Evolutionary conservation across 1,139 yeast genomes (phyloP).

Genomic region (Eremothecium coryli): DNA sequence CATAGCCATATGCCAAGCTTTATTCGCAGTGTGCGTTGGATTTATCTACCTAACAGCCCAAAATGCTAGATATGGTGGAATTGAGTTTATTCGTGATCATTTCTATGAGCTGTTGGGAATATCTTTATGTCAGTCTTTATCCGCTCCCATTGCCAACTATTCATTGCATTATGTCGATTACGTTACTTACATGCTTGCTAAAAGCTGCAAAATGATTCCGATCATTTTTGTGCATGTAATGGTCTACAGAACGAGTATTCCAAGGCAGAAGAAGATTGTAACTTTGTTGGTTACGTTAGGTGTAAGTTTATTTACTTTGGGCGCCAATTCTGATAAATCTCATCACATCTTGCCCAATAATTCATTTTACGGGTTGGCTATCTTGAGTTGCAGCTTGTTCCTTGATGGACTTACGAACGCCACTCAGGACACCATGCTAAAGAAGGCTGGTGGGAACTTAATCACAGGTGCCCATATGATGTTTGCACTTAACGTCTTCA

Average conservation of each 20-base stretch:
- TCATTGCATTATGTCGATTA: conserved; percentile 79
- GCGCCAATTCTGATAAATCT: conserved; percentile 19
- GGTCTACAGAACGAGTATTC: conserved; percentile 66
- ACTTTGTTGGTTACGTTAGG: conserved; percentile 73
- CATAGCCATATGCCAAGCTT: conserved; percentile 64
- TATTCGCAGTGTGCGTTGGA: conserved; percentile 65
- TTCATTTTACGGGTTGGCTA: conserved; percentile 46
- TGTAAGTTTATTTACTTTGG: conserved; percentile 65
- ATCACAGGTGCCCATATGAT: conserved; percentile 78
- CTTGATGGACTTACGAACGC: conserved; percentile 91
- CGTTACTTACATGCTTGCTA: conserved; percentile 74
- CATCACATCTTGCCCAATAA: conserved; percentile 23
- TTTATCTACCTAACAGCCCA: conserved; percentile 43
- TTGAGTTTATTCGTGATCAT: conserved; percentile 24
- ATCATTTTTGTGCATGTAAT: conserved; percentile 75
- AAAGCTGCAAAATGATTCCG: conserved; percentile 88
- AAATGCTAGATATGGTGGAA: conserved; percentile 18
- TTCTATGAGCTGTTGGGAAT: conserved; percentile 45
- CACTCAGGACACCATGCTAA: conserved; percentile 80
- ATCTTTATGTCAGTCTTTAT: conserved; percentile 68
- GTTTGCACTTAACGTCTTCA: conserved; percentile 59
- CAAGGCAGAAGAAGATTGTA: conserved; percentile 65
- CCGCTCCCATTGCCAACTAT: conserved; percentile 72
- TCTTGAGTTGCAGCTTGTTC: conserved; percentile 54
- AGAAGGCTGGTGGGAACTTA: conserved; percentile 48